phyloP scores from a whole-genome alignment of 2,329 filamentous ascomycete species.

The Colletotrichum sp. region DNA sequence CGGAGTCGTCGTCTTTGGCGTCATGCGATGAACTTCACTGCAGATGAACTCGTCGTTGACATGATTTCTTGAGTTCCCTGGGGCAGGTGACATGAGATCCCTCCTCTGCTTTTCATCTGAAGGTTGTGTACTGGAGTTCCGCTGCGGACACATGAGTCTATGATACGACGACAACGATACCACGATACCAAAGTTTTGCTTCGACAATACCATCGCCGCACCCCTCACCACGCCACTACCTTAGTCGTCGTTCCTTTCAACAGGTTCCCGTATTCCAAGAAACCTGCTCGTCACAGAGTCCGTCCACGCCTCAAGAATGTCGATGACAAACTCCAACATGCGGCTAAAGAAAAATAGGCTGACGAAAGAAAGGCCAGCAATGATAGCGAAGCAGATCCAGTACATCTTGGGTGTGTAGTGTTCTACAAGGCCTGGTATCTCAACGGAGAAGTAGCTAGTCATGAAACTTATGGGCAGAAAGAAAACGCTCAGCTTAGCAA shows the following conservation, averaged over 20 bases:
- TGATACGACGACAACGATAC: background rate
- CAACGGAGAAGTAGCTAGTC: conserved; percentile 75
- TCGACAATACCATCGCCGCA: background rate
- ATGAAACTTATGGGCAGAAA: conserved; percentile 79
- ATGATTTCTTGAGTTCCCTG: background rate
- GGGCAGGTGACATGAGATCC: background rate
- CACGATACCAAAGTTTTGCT: background rate
- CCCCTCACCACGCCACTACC: background rate
- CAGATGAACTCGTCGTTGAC: background rate
- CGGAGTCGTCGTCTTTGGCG: conserved; percentile 15
- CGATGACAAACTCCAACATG: conserved; percentile 50
- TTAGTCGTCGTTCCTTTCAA: background rate
- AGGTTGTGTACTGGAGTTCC: background rate
- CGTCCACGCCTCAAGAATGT: conserved; percentile 44
- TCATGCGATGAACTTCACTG: conserved; percentile 1
- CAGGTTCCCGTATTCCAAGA: background rate
- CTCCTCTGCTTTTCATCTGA: background rate
- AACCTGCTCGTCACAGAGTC: background rate
- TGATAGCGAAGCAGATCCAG: conserved; percentile 71
- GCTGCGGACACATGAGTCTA: background rate
- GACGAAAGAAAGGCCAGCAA: conserved; percentile 64
- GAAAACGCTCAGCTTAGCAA: conserved; percentile 77
- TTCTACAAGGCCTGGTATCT: conserved; percentile 61
- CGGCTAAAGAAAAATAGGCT: conserved; percentile 60
- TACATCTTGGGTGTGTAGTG: conserved; percentile 68